These are phyloP conservation scores for Desmodesmus armatus DNA, from an alignment of 139 green algal species.

Conservation along the genomic window DNA sequence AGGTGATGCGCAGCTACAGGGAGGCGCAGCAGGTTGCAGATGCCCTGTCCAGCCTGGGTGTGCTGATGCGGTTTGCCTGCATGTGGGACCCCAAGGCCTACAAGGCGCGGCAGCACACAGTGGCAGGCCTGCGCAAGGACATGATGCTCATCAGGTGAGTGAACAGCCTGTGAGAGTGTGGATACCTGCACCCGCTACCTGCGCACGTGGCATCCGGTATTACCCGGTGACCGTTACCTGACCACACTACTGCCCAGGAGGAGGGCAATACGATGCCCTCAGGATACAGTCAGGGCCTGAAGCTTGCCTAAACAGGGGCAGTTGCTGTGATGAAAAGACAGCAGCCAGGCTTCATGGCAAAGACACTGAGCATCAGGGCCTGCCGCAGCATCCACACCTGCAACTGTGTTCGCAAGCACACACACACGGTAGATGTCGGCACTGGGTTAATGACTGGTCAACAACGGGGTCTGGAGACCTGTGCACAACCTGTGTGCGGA, in stretches of 20 bases:
- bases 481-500: no score
- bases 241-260: no score
- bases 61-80: constrained; percentile 24
- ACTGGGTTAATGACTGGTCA: no score
- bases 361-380: no score
- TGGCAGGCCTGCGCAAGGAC: constrained; percentile 31
- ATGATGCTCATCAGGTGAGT: constrained; percentile 17
- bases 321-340: not conserved
- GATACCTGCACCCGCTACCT: no score
- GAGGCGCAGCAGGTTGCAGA: constrained; percentile 3
- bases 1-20: constrained; percentile 42
- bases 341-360: no score
- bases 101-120: constrained; percentile 16
- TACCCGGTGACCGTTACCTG: no score
- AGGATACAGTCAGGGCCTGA: not conserved
- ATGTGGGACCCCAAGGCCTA: constrained; percentile 11
- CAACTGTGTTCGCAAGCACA: no score
- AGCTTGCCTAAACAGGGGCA: not conserved
- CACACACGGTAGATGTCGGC: not conserved
- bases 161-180: not conserved
- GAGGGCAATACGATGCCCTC: not conserved
- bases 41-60: not conserved
- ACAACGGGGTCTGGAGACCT: no score
- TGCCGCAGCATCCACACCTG: no score
- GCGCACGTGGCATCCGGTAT: no score